phyloP scores from a whole-genome alignment of 805 yeast genomes.

The Maudiozyma saulgeensis region DNA sequence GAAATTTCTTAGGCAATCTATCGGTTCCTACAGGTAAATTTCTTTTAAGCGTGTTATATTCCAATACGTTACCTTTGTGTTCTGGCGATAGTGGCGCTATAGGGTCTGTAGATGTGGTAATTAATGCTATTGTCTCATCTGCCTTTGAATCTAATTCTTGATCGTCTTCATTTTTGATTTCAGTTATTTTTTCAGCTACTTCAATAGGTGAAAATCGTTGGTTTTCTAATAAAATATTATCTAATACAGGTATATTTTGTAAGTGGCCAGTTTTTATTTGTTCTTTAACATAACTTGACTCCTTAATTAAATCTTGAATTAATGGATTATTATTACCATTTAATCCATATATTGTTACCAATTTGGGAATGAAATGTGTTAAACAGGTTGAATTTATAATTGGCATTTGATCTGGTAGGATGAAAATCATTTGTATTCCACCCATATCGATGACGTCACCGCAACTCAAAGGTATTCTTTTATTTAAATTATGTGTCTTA shows the following conservation, averaged over 20 bases:
- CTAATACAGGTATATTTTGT: background rate
- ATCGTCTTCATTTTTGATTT: no score
- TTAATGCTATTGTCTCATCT: background rate
- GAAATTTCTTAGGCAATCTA: background rate
- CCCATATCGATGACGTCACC: conserved; percentile 91
- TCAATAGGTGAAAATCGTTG: background rate
- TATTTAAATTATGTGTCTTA: conserved; percentile 35
- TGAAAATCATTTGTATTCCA: conserved; percentile 97
- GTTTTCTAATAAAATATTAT: background rate
- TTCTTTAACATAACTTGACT: conserved; percentile 7
- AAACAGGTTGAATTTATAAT: conserved; percentile 37
- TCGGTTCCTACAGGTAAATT: background rate
- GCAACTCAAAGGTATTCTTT: conserved; percentile 51
- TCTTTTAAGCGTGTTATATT: background rate
- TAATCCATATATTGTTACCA: conserved; percentile 18
- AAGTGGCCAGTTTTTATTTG: background rate
- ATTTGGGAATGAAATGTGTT: conserved; percentile 27
- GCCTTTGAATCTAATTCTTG: background rate
- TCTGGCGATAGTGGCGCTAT: no score
- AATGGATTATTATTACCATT: conserved; percentile 14
- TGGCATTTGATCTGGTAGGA: conserved; percentile 81
- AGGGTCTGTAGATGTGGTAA: background rate
- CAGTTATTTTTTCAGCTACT: no score
- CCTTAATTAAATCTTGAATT: conserved; percentile 7
- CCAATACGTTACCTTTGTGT: background rate